A percentile compares a stretch with the other conserved stretches of the same genome.
Evolutionary conservation across 495 filamentous ascomycete genomes (phyloP).

Genomic region (Talaromyces liani): DNA sequence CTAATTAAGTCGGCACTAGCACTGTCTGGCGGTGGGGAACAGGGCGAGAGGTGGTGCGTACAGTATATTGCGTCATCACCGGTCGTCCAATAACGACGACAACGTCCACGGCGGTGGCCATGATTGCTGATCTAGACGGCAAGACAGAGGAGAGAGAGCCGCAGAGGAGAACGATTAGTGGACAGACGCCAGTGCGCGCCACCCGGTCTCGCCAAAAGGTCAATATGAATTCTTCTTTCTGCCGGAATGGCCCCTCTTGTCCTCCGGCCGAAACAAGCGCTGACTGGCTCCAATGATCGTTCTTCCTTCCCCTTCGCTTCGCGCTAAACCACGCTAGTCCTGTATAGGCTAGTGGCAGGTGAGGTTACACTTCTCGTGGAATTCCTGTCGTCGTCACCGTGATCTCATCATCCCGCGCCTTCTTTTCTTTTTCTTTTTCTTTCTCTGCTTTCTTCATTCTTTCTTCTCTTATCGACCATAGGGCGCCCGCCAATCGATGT

Average conservation of each 20-base stretch:
- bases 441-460: neutral
- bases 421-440: neutral
- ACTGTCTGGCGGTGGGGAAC: neutral
- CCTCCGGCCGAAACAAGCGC: neutral
- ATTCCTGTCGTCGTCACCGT: conserved; percentile 35
- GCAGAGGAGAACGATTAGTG: neutral
- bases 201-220: neutral
- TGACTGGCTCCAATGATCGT: neutral
- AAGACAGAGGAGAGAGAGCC: no score
- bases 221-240: neutral
- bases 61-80: conserved; percentile 8
- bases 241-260: neutral
- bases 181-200: neutral
- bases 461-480: neutral
- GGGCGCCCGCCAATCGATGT: neutral
- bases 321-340: neutral
- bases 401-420: conserved; percentile 19
- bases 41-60: neutral
- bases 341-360: neutral
- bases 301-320: no score
- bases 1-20: neutral
- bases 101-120: neutral
- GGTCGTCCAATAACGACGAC: neutral
- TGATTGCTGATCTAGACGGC: neutral
- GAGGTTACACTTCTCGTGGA: conserved; percentile 12